Percentiles rank a stretch among this genome's conserved stretches.
Evolutionary conservation across 1,284 basidiomycete species (phyloP).

Genomic region (Trametes sp.): DNA sequence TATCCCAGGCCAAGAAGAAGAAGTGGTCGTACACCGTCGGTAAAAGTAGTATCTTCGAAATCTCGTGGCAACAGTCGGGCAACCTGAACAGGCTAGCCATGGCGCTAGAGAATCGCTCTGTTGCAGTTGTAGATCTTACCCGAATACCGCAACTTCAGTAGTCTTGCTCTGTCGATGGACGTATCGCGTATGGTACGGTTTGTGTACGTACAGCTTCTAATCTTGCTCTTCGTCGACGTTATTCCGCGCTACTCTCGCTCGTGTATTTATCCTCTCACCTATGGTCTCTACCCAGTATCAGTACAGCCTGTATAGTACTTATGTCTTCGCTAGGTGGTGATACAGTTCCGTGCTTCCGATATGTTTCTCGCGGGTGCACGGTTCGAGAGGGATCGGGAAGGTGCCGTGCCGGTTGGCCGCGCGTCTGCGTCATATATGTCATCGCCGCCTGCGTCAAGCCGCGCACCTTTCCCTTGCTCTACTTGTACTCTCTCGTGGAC

Average conservation of each 20-base stretch:
- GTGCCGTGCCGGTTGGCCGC: slow-evolving; percentile 29
- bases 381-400: slow-evolving; percentile 18
- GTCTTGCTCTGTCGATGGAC: neutral
- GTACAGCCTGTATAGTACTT: slow-evolving; percentile 8
- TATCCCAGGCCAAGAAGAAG: slow-evolving; percentile 50
- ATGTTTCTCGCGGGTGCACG: too few relatives aligned
- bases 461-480: slow-evolving; percentile 6
- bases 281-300: slow-evolving; percentile 13
- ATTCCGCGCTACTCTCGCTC: neutral
- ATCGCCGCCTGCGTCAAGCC: neutral
- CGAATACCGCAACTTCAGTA: slow-evolving; percentile 49
- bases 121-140: slow-evolving; percentile 61
- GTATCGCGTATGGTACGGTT: neutral
- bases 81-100: slow-evolving; percentile 63
- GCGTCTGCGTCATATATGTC: slow-evolving; percentile 18
- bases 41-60: slow-evolving; percentile 67
- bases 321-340: neutral
- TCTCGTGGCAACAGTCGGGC: slow-evolving; percentile 63
- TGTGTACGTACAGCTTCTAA: neutral
- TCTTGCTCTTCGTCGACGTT: slow-evolving; percentile 7
- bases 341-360: neutral
- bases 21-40: slow-evolving; percentile 67
- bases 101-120: slow-evolving; percentile 60
- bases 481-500: slow-evolving; percentile 9
- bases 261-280: slow-evolving; percentile 28